Evolutionary conservation across 768 basidiomycete genomes (phyloP).

Genomic region (Lactarius pseudohatsudake): DNA sequence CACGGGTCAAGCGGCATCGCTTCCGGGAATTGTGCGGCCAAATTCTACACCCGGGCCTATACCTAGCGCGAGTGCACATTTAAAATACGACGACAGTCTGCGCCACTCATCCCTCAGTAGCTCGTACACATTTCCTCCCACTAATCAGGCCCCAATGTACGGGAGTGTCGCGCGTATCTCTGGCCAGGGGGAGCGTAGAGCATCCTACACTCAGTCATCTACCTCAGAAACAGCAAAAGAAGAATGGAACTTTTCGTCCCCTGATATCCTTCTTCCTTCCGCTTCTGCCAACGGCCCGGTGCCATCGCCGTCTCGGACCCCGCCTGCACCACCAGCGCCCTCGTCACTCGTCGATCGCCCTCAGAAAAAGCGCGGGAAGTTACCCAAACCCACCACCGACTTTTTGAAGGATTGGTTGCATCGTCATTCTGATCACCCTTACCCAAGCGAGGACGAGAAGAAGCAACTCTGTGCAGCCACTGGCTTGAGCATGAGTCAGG

Average conservation of each 20-base stretch:
- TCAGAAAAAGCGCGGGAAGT: constrained; percentile 80
- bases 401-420: constrained; percentile 88
- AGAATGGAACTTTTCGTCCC: constrained; percentile 68
- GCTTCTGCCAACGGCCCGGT: constrained; percentile 41
- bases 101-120: constrained; percentile 69
- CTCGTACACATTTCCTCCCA: constrained; percentile 31
- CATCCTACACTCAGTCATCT: constrained; percentile 36
- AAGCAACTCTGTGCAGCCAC: constrained; percentile 85
- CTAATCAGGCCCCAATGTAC: constrained; percentile 45
- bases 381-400: constrained; percentile 89
- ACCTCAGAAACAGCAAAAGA: constrained; percentile 53
- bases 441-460: constrained; percentile 88
- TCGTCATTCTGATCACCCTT: constrained; percentile 85
- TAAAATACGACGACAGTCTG: constrained; percentile 70
- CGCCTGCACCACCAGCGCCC: constrained; percentile 38
- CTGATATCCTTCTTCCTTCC: constrained; percentile 51
- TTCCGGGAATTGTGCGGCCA: constrained; percentile 30
- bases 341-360: constrained; percentile 73
- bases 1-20: constrained; percentile 19
- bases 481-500: constrained; percentile 84
- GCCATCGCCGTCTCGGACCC: constrained; percentile 54
- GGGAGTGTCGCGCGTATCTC: constrained; percentile 68
- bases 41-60: constrained; percentile 30
- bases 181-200: constrained; percentile 66
- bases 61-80: constrained; percentile 37